Evolutionary conservation across 1,284 basidiomycete genomes (phyloP).

Genomic region (Melampsora americana): DNA sequence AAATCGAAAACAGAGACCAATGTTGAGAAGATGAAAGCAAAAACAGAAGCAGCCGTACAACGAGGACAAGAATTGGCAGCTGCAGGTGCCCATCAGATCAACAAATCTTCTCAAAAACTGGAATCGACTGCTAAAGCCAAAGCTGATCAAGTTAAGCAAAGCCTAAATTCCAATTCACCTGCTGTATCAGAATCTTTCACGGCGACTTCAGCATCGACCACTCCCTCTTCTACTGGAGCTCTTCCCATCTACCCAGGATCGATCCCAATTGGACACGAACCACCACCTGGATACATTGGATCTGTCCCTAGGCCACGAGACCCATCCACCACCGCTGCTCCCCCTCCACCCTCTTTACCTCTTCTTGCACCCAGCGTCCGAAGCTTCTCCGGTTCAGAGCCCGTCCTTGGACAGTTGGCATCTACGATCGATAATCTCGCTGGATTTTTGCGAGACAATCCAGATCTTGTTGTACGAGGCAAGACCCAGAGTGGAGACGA

Average conservation of each 20-base stretch:
- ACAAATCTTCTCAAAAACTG: background rate
- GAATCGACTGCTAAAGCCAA: background rate
- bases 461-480: conserved; percentile 55
- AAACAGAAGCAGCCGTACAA: conserved; percentile 37
- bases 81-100: background rate
- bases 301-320: conserved; percentile 55
- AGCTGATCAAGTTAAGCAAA: background rate
- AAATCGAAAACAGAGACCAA: background rate
- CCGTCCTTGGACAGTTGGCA: conserved; percentile 86
- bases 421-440: conserved; percentile 89
- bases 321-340: conserved; percentile 50
- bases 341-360: conserved; percentile 63
- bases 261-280: conserved; percentile 85
- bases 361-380: conserved; percentile 76
- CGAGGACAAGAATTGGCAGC: conserved; percentile 9
- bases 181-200: background rate
- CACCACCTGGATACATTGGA: conserved; percentile 75
- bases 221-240: background rate
- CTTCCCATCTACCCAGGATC: conserved; percentile 53
- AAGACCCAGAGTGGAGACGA: conserved; percentile 56
- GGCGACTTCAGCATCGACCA: background rate
- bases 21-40: conserved; percentile 20
- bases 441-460: conserved; percentile 71
- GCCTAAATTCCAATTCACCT: background rate
- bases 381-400: conserved; percentile 72